Evolutionary conservation across 495 filamentous ascomycete genomes (phyloP), one percentile per base, ranked within the genome.

Genomic region (Podospora anserina): DNA sequence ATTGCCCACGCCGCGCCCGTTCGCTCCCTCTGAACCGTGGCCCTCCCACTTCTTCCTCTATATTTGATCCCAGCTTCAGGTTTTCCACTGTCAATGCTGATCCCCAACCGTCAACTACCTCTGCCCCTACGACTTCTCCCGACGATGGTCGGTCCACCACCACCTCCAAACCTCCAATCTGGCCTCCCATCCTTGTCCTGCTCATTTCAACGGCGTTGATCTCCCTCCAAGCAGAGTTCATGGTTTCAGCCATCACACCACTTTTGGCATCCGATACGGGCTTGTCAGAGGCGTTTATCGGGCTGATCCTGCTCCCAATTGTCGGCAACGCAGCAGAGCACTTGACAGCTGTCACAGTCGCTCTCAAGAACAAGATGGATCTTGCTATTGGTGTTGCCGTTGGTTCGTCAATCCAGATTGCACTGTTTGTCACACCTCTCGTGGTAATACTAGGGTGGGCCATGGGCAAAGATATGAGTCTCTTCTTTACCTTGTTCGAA

Each of bases 281-380:
- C 27, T 78, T 96, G 63, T 90, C 87, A 70, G 86, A 94, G 74
- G 88, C 90, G 7, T 96, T 97, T 72, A 91, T 96, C 72, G 92
- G 93, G 65, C 81, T 97, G 4, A 96, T 97, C 75, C 89, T 96
- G 70, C 79, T 96, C 2, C 93, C 93, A 23, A 93, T 97, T 68
- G 92, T 97, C 13, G 92, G 93, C 66, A 97, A 97, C 71, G 93
- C 93, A 0, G 93, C 93, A 0, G 93, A 97, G 81, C 93, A 97
- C 82, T 90, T 95, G 6, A 96, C 92, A 1, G 92, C 93, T 1
- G 91, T 97, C 53, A 91, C 88, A 28, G 92, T 96, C 7, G 93
- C 93, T 5, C 85, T 86, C 70, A 97, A 96, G 83, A 96, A 97
- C 81, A 97, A 97, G 82, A 96, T 97, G 93, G 93, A 97, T 82